These are phyloP conservation scores for Mortierella antarctica DNA, from an alignment of 192 early-diverging fungal genomes.

Conservation along the genomic window DNA sequence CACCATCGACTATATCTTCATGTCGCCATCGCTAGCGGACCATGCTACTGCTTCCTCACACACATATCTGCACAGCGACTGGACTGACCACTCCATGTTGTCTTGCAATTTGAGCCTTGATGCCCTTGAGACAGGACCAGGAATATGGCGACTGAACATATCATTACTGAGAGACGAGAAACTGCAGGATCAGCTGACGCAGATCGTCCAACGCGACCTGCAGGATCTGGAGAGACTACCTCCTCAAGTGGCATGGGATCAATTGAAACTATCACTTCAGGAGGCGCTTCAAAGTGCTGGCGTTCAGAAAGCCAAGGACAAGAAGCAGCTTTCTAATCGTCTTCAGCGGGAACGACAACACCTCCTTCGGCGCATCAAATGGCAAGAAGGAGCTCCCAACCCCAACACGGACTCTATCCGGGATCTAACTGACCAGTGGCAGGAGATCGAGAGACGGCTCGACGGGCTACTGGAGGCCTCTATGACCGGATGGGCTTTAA, in stretches of 20 bases:
- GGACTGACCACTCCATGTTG: constrained; percentile 10
- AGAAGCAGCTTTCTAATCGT: not conserved
- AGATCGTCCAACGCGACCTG: not conserved
- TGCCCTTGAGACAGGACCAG: not conserved
- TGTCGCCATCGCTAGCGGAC: too few species aligned
- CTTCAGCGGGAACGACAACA: constrained; percentile 4
- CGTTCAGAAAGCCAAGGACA: not conserved
- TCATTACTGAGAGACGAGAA: not conserved
- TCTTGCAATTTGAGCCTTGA: not conserved
- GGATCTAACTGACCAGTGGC: not conserved
- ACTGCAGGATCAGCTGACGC: not conserved
- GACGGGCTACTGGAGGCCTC: not conserved
- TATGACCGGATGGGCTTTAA: not conserved
- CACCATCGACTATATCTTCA: too few species aligned
- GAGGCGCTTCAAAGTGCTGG: too few species aligned
- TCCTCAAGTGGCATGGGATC: not conserved
- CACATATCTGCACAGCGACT: too few species aligned
- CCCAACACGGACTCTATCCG: not conserved
- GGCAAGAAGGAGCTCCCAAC: not conserved
- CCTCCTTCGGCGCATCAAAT: not conserved
- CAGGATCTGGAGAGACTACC: too few species aligned
- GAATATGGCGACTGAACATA: constrained; percentile 6
- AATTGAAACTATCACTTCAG: too few species aligned
- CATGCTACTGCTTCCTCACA: too few species aligned
- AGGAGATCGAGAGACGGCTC: not conserved